These are phyloP conservation scores for Blastobotrys parvus DNA, from an alignment of 805 yeast species.

Conservation along the genomic window DNA sequence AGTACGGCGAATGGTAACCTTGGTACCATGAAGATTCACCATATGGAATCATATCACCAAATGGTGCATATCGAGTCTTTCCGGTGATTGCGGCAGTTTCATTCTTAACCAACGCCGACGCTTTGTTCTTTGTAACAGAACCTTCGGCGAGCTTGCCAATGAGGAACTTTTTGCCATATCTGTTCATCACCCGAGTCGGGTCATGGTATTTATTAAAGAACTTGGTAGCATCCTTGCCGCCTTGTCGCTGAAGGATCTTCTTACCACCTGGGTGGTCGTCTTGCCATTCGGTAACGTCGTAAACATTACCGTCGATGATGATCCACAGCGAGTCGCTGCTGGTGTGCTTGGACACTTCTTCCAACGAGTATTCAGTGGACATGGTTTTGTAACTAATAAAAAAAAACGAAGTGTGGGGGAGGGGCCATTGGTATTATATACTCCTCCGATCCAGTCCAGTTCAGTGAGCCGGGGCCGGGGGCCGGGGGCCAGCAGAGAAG, in stretches of 20 bases:
- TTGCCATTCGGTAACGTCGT: constrained; percentile 62
- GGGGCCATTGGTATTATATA: background rate
- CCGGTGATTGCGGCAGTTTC: constrained; percentile 7
- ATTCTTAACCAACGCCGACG: constrained; percentile 12
- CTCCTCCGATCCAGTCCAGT: background rate
- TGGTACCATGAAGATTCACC: constrained; percentile 35
- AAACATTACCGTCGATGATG: constrained; percentile 72
- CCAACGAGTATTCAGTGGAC: background rate
- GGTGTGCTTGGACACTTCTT: constrained; percentile 63
- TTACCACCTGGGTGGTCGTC: constrained; percentile 76
- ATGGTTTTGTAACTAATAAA: background rate
- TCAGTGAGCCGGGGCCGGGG: background rate
- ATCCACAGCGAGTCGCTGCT: constrained; percentile 78
- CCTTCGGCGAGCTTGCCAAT: constrained; percentile 21
- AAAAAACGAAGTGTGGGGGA: background rate
- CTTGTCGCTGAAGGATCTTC: constrained; percentile 69
- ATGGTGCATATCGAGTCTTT: constrained; percentile 8
- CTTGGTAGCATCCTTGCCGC: constrained; percentile 68
- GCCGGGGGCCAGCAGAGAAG: background rate
- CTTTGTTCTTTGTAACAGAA: constrained; percentile 9
- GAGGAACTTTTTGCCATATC: constrained; percentile 26
- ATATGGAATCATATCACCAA: constrained; percentile 29
- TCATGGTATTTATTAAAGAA: constrained; percentile 47
- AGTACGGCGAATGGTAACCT: constrained; percentile 32
- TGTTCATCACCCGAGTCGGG: constrained; percentile 28